Conservation (phyloP, 768 basidiomycete species). For the Termitomyces sp. region DNA sequence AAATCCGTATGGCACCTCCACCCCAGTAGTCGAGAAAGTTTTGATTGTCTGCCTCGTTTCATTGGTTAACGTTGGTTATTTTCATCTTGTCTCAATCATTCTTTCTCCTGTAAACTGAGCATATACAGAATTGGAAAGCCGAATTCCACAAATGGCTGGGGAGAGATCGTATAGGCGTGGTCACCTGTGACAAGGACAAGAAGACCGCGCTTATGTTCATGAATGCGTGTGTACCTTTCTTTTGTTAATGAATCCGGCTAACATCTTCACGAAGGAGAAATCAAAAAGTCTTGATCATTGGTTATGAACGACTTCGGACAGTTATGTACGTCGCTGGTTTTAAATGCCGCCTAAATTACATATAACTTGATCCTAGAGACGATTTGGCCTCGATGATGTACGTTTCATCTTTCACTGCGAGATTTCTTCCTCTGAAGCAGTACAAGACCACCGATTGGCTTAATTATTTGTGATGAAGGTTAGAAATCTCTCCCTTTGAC, state of each 20-base stretch:
- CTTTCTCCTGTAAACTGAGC: background rate
- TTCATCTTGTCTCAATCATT: background rate
- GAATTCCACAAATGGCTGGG: slow-evolving; percentile 95
- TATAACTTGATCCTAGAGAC: slow-evolving; percentile 14
- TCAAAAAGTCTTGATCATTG: slow-evolving; percentile 89
- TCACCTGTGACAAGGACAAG: slow-evolving; percentile 47
- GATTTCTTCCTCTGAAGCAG: slow-evolving; percentile 7
- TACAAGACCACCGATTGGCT: slow-evolving; percentile 80
- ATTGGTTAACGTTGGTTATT: slow-evolving; percentile 65
- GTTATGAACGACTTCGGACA: slow-evolving; percentile 87
- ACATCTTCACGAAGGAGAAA: slow-evolving; percentile 45
- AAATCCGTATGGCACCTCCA: slow-evolving; percentile 66
- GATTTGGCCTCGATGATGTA: slow-evolving; percentile 67
- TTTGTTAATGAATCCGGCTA: background rate
- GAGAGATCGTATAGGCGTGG: slow-evolving; percentile 46
- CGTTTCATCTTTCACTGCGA: slow-evolving; percentile 18
- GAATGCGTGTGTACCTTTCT: slow-evolving; percentile 52
- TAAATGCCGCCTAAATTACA: background rate
- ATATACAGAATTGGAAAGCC: slow-evolving; percentile 82
- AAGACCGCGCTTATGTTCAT: slow-evolving; percentile 65
- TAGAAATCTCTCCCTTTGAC: background rate
- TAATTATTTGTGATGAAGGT: slow-evolving; percentile 97
- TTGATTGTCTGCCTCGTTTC: slow-evolving; percentile 95
- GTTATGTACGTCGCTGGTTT: slow-evolving; percentile 54
- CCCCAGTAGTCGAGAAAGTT: slow-evolving; percentile 69